Conservation (phyloP, 768 basidiomycete genomes). For the Mycena kentingensis region DNA sequence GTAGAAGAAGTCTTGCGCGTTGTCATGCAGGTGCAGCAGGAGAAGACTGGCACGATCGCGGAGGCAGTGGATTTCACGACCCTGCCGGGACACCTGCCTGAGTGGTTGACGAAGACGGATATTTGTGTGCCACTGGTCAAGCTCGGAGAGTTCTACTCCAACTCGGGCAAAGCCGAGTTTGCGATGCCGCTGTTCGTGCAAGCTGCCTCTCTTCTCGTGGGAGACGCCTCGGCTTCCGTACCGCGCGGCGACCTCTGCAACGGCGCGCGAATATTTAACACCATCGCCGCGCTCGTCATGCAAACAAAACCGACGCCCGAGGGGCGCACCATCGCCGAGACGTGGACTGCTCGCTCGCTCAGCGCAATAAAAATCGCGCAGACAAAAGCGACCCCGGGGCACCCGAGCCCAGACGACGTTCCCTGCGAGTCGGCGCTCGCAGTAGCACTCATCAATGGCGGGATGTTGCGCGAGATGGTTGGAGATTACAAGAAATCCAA, state of each 20-base stretch:
- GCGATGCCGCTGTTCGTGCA: slow-evolving; percentile 50
- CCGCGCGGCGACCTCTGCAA: slow-evolving; percentile 10
- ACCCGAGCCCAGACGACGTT: slow-evolving; percentile 21
- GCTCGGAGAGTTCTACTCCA: slow-evolving; percentile 47
- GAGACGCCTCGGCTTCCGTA: slow-evolving; percentile 8
- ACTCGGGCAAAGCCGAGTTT: slow-evolving; percentile 44
- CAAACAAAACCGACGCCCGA: slow-evolving; percentile 9
- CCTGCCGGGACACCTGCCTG: slow-evolving; percentile 45
- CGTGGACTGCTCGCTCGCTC: slow-evolving; percentile 46
- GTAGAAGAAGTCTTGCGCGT: slow-evolving; percentile 15
- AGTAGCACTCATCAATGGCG: slow-evolving; percentile 46
- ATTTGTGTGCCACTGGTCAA: slow-evolving; percentile 50
- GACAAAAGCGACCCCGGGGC: slow-evolving; percentile 23
- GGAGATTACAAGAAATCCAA: slow-evolving; percentile 11
- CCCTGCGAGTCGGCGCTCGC: slow-evolving; percentile 41
- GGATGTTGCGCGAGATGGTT: slow-evolving; percentile 31
- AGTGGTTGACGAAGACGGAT: slow-evolving; percentile 48
- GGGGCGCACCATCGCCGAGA: slow-evolving; percentile 33
- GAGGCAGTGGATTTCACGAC: slow-evolving; percentile 37
- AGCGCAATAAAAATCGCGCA: slow-evolving; percentile 29
- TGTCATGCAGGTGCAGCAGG: slow-evolving; percentile 3
- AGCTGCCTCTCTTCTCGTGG: slow-evolving; percentile 44
- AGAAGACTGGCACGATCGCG: neutral
- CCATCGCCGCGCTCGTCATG: slow-evolving; percentile 12
- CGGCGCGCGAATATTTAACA: slow-evolving; percentile 20